A percentile compares a stretch with the other conserved stretches of the same genome.
phyloP scores from a whole-genome alignment of 352 stramenopile genomes.

The Stephanocyclus meneghinianus region DNA sequence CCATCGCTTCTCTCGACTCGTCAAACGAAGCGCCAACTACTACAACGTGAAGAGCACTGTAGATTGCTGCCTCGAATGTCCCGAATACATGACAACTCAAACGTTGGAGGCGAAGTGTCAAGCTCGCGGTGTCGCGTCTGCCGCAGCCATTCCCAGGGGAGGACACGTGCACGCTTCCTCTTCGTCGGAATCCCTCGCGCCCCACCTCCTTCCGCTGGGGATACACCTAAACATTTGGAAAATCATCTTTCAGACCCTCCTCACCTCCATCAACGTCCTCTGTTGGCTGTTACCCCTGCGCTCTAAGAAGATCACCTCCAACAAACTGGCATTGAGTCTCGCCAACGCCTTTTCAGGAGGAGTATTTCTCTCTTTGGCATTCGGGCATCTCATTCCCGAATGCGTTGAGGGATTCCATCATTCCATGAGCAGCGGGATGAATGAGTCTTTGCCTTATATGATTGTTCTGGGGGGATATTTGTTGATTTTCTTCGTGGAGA shows the following conservation, averaged over 20 bases:
- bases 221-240: conserved; percentile 82
- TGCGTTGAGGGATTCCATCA: conserved; percentile 78
- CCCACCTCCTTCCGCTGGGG: conserved; percentile 48
- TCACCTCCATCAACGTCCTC: conserved; percentile 86
- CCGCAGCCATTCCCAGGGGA: conserved; percentile 28
- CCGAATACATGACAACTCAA: conserved; percentile 41
- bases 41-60: conserved; percentile 11
- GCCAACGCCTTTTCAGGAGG: conserved; percentile 87
- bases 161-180: conserved; percentile 14
- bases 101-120: conserved; percentile 21
- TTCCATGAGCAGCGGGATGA: conserved; percentile 27
- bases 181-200: background rate
- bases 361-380: conserved; percentile 87
- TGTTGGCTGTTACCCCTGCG: conserved; percentile 86
- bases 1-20: conserved; percentile 37
- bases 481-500: conserved; percentile 89
- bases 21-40: conserved; percentile 24
- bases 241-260: conserved; percentile 81
- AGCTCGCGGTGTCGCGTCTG: conserved; percentile 8
- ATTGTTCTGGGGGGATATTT: conserved; percentile 84
- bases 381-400: conserved; percentile 86
- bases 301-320: conserved; percentile 84
- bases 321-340: conserved; percentile 80
- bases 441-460: conserved; percentile 78
- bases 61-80: conserved; percentile 45